Evolutionary conservation across 108 stramenopile species (phyloP), one percentile per base, ranked within the genome.

Genomic region (Cyclostephanos invisitatus): DNA sequence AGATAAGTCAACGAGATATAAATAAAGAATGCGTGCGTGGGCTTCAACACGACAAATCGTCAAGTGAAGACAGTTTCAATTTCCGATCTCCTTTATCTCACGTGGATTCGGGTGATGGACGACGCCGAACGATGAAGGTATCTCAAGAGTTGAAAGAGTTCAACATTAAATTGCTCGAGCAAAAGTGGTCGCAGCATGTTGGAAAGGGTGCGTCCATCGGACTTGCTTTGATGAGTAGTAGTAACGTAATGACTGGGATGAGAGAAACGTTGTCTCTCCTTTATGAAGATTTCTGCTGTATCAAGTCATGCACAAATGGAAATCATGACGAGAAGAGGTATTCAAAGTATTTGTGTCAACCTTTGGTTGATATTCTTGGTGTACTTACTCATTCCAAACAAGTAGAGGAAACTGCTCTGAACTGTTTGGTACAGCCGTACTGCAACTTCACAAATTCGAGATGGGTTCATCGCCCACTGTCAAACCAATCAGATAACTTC

Each of bases 241-340:
- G 79, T 37, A 91, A 90, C 68, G 78, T 78, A 0, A 83, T 87
- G 10, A 73, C 68, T 38, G 77, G 87, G 14, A 93, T 93, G 92
- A 62, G 89, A 49, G 73, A 88, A 25, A 81, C 90, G 0, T 75
- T 93, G 24, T 88, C 83, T 9, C 59, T 87, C 11, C 62, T 89
- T 22, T 63, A 55, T 25, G 64, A 64, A 35, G 82, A 82, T 55
- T 78, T 88, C 48, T 86, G 75, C 82, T 73, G 51, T 37, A 66
- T 72, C 10, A 56, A 50, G 35, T 65, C 71, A 24, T 14, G 20
- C 62, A 51, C 49, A 35, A 62, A 42, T 21, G 20, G 29, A 37
- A 67, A 29, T 21, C 54, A 55, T 53, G 65, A 48, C 32, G 49
- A 57, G 17, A 53, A 25, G 24, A 70, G 28, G 40, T 35, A n/a